phyloP scores from a whole-genome alignment of 2,329 filamentous ascomycete species.

The Aotearoamyces nothofagi region DNA sequence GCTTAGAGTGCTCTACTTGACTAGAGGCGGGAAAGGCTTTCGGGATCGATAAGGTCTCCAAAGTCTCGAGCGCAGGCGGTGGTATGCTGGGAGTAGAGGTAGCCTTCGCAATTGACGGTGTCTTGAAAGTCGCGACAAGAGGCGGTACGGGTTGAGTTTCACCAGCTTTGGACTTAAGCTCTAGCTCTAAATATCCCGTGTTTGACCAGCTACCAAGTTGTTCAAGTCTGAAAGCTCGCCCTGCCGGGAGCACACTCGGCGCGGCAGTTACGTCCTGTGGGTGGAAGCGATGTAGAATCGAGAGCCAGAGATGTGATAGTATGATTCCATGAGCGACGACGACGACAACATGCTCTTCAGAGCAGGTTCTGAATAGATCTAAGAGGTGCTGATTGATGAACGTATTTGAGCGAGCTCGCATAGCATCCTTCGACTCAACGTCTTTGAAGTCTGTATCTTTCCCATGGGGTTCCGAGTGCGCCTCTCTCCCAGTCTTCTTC shows the following conservation, averaged over 20 bases:
- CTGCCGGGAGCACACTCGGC: conserved; percentile 23
- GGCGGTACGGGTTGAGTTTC: no score
- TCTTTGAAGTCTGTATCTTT: conserved; percentile 30
- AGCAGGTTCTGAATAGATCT: conserved; percentile 27
- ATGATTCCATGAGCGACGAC: conserved; percentile 78
- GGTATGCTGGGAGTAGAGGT: background rate
- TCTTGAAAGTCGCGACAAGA: no score
- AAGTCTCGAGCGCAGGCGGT: background rate
- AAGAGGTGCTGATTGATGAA: conserved; percentile 54
- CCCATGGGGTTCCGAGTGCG: conserved; percentile 23
- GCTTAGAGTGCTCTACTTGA: background rate
- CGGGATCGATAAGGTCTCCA: background rate
- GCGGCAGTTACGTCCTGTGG: conserved; percentile 19
- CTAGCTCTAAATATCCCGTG: conserved; percentile 36
- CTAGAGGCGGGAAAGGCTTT: background rate
- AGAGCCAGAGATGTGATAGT: conserved; percentile 51
- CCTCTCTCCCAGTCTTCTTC: conserved; percentile 20
- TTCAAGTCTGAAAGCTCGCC: conserved; percentile 26
- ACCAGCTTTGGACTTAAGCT: conserved; percentile 8
- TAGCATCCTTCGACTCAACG: conserved; percentile 52
- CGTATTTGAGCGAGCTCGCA: conserved; percentile 44
- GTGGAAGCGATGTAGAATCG: conserved; percentile 39
- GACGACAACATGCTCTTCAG: conserved; percentile 31
- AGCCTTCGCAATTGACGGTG: no score
- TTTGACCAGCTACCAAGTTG: conserved; percentile 48